Conservation (phyloP, 2,329 filamentous ascomycete species). For the Bertia moriformis region DNA sequence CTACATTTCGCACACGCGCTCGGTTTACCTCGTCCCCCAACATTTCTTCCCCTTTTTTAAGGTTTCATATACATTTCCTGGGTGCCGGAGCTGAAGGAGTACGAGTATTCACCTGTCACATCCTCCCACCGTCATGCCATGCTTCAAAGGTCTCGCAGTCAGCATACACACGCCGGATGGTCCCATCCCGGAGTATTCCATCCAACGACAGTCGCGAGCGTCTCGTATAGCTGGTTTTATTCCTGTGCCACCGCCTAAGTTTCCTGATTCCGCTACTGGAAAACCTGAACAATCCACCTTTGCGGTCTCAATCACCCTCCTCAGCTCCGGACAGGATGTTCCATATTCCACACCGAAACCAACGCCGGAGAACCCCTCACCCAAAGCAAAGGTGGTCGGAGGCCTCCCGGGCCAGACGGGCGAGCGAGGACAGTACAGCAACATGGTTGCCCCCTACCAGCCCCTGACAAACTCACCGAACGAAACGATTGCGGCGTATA, state of each 20-base stretch:
- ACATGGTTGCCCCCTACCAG: constrained; percentile 69
- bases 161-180: constrained; percentile 75
- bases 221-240: constrained; percentile 96
- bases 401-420: constrained; percentile 41
- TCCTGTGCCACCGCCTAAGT: constrained; percentile 75
- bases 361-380: constrained; percentile 61
- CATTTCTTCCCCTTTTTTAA: not conserved
- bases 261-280: constrained; percentile 47
- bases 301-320: constrained; percentile 90
- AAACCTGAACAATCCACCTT: constrained; percentile 90
- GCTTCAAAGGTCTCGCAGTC: constrained; percentile 97
- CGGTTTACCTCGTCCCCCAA: not conserved
- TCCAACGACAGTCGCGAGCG: constrained; percentile 82
- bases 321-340: constrained; percentile 76
- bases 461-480: constrained; percentile 85
- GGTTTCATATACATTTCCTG: not conserved
- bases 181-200: constrained; percentile 80
- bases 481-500: constrained; percentile 95
- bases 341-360: constrained; percentile 84
- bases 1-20: not conserved
- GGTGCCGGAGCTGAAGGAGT: not conserved
- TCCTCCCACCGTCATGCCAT: constrained; percentile 47
- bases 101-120: not conserved
- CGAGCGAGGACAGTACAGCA: constrained; percentile 29
- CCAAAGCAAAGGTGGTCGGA: constrained; percentile 69